A percentile compares a stretch with the other conserved stretches of the same genome.
Evolutionary conservation across 2,329 filamentous ascomycete species (phyloP).

Genomic region (Botrytis aclada): DNA sequence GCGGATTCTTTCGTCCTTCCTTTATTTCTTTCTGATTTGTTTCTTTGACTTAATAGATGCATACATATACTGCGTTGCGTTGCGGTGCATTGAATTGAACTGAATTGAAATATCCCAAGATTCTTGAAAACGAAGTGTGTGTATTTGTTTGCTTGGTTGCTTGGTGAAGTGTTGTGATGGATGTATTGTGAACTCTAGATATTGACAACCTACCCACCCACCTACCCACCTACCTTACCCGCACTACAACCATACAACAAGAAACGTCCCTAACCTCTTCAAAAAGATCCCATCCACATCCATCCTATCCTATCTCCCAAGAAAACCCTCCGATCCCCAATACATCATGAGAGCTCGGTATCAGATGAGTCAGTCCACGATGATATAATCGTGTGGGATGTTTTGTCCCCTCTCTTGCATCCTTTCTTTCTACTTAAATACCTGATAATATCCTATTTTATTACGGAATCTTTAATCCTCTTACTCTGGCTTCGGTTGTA

Average conservation of each 20-base stretch:
- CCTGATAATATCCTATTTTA: no score
- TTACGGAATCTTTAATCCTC: no score
- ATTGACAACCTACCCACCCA: background rate
- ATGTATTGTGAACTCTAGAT: background rate
- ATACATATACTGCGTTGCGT: background rate
- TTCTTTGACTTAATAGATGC: background rate
- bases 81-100: background rate
- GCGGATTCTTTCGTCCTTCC: background rate
- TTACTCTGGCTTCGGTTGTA: background rate
- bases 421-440: no score
- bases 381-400: no score
- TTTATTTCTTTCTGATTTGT: background rate
- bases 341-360: no score
- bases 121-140: background rate
- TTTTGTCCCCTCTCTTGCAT: no score
- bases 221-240: background rate
- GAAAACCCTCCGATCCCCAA: no score
- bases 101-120: no score
- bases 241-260: no score
- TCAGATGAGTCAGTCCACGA: no score
- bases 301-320: no score
- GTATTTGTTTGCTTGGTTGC: background rate
- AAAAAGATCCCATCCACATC: no score
- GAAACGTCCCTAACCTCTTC: rapidly evolving
- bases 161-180: background rate